These are phyloP conservation scores for Capsicum baccatum DNA, from an alignment of 257 asterid genomes.

Conservation along the genomic window DNA sequence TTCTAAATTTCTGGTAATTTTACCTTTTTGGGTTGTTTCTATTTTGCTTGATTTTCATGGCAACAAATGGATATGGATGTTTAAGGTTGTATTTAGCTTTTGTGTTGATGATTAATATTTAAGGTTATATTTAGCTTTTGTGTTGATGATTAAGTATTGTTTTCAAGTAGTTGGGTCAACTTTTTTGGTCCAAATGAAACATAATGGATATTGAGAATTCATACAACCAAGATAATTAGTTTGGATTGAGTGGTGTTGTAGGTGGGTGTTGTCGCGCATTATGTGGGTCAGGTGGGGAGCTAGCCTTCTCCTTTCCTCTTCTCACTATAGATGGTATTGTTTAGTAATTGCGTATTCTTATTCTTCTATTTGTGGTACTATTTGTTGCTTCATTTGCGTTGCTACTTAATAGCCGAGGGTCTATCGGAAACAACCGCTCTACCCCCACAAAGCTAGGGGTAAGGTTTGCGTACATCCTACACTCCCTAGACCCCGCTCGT, in stretches of 20 bases:
- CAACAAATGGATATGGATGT: not conserved
- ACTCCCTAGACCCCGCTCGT: not conserved
- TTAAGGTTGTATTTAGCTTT: not conserved
- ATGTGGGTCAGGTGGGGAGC: no score
- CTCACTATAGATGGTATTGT: no score
- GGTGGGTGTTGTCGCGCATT: no score
- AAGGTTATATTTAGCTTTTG: not conserved
- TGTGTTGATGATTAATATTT: not conserved
- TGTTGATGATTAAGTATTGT: constrained; percentile 1
- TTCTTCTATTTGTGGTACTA: no score
- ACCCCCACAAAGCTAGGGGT: not conserved
- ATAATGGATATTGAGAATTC: not conserved
- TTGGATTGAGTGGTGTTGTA: not conserved
- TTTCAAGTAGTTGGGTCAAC: not conserved
- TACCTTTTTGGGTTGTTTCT: not conserved
- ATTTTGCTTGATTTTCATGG: not conserved
- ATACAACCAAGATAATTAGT: not conserved
- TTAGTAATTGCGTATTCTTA: no score
- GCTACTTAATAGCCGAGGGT: not conserved
- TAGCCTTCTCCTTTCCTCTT: no score
- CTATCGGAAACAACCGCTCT: not conserved
- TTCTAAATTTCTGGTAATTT: constrained; percentile 27
- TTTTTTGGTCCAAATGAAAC: not conserved
- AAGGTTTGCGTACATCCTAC: not conserved
- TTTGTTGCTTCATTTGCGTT: no score